phyloP scores from a whole-genome alignment of 805 yeast species.

The Myxozyma kluyveri region DNA sequence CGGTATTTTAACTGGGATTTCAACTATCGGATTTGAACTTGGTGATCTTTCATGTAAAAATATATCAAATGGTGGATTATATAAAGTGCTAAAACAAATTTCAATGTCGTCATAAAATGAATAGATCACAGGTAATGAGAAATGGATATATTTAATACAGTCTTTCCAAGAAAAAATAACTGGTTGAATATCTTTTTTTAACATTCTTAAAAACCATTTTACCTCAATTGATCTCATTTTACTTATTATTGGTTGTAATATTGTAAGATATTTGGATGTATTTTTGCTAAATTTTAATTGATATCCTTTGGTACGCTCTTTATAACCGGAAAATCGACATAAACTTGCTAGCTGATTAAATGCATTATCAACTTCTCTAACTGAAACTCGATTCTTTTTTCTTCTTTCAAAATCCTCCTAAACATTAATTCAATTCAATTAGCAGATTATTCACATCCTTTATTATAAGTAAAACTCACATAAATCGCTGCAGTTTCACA shows the following conservation, averaged over 20 bases:
- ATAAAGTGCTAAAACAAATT: not conserved
- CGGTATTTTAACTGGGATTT: slow-evolving; percentile 16
- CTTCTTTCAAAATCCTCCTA: not conserved
- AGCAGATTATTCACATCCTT: not conserved
- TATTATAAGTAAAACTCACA: slow-evolving; percentile 1
- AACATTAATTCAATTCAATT: not conserved
- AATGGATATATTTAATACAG: slow-evolving; percentile 9
- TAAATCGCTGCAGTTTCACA: not conserved
- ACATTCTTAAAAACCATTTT: slow-evolving; percentile 22
- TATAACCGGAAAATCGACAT: slow-evolving; percentile 8
- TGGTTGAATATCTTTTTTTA: slow-evolving; percentile 14
- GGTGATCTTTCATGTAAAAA: not conserved
- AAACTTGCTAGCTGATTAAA: slow-evolving; percentile 4
- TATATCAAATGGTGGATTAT: slow-evolving; percentile 7
- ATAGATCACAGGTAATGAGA: slow-evolving; percentile 12
- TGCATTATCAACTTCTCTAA: slow-evolving; percentile 7
- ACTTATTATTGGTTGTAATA: slow-evolving; percentile 7
- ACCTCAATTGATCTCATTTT: slow-evolving; percentile 8
- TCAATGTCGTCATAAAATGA: slow-evolving; percentile 6
- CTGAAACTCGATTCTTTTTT: not conserved
- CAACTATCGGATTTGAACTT: slow-evolving; percentile 4
- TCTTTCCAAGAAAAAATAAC: slow-evolving; percentile 7
- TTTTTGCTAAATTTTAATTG: not conserved
- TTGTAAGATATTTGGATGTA: not conserved
- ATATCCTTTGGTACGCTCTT: not conserved